Conservation (phyloP, 169 alveolate species). For the Plasmodium yoelii region DNA sequence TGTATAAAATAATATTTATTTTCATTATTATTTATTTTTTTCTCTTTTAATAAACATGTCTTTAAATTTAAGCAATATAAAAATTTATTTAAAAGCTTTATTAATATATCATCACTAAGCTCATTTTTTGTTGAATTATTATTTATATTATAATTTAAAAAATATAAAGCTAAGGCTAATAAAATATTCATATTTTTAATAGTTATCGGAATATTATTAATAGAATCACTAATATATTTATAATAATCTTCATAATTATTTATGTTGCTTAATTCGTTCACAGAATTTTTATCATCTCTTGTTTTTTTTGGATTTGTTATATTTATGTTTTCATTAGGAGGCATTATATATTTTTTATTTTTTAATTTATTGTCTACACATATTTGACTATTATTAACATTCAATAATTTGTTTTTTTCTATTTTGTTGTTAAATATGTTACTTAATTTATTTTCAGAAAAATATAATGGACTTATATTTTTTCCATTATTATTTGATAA, state of each 20-base stretch:
- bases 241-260: conserved; percentile 64
- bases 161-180: conserved; percentile 52
- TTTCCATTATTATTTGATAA: not conserved
- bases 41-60: conserved; percentile 59
- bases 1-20: conserved; percentile 61
- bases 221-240: conserved; percentile 35
- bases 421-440: conserved; percentile 31
- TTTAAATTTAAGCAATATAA: conserved; percentile 47
- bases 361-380: conserved; percentile 4
- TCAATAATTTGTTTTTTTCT: not conserved
- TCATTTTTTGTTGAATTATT: conserved; percentile 18
- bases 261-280: conserved; percentile 11
- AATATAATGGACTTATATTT: conserved; percentile 1
- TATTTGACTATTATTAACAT: not conserved
- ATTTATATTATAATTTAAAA: conserved; percentile 27
- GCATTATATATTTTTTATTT: not conserved
- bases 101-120: conserved; percentile 18
- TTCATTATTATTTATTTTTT: conserved; percentile 1
- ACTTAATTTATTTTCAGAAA: conserved; percentile 22
- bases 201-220: conserved; percentile 45
- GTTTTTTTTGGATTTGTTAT: not conserved
- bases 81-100: conserved; percentile 38
- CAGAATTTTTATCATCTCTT: conserved; percentile 7
- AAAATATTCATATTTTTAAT: conserved; percentile 48
- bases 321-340: not conserved